A percentile compares a stretch with the other conserved stretches of the same genome.
phyloP scores from a whole-genome alignment of 495 filamentous ascomycete genomes.

The Xylaria scruposa region DNA sequence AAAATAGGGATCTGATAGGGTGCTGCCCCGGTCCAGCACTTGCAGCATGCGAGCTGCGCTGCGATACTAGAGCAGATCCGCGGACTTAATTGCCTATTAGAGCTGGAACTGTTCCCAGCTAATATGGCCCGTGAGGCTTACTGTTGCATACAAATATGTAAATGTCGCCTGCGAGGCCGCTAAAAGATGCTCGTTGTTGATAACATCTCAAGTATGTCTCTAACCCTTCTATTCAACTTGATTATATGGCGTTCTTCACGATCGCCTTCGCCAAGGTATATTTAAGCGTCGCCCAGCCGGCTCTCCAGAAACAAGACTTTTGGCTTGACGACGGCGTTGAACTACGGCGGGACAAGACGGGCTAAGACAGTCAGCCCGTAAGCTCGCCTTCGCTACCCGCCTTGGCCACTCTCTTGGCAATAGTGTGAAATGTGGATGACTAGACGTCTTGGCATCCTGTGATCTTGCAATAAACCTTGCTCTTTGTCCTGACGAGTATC shows the following conservation, averaged over 20 bases:
- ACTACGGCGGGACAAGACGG: slow-evolving; percentile 18
- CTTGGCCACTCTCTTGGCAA: slow-evolving; percentile 17
- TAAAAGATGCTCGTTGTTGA: background rate
- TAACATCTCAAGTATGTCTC: background rate
- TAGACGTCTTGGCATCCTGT: slow-evolving; percentile 11
- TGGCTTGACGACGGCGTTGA: slow-evolving; percentile 22
- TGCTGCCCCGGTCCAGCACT: slow-evolving; percentile 6
- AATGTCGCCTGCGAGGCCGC: background rate
- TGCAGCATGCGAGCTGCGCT: slow-evolving; percentile 8
- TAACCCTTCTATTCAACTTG: background rate
- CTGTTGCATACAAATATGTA: slow-evolving; percentile 13
- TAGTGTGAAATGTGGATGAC: slow-evolving; percentile 11
- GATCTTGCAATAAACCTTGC: slow-evolving; percentile 9
- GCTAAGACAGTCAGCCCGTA: slow-evolving; percentile 19
- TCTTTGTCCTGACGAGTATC: slow-evolving; percentile 10
- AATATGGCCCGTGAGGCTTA: background rate
- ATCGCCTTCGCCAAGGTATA: slow-evolving; percentile 1
- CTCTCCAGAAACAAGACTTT: slow-evolving; percentile 21
- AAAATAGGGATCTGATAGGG: slow-evolving; percentile 23
- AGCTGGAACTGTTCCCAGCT: slow-evolving; percentile 6
- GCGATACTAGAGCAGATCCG: slow-evolving; percentile 1
- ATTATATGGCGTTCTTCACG: background rate
- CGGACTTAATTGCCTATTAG: slow-evolving; percentile 10
- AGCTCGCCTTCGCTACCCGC: slow-evolving; percentile 17
- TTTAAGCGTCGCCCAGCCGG: slow-evolving; percentile 23